Base-by-base conservation (phyloP, 2,329 filamentous ascomycete species). In the Arthroderma sp. region DNA sequence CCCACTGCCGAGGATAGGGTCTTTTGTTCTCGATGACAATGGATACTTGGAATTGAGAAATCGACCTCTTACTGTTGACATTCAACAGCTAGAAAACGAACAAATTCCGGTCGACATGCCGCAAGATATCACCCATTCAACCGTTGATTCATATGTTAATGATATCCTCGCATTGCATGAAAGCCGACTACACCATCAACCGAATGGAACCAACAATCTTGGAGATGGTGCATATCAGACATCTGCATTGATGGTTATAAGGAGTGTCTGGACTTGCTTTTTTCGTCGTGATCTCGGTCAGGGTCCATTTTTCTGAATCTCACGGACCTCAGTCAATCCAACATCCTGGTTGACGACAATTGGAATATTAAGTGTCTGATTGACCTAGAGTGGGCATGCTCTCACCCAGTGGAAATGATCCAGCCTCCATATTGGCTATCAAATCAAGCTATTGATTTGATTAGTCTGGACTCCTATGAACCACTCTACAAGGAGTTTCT, bases 311-410 rank as follows among this genome's bases (percentile, higher is more conserved):
- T 58, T 36, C 50, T 57, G 40, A 49, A 37, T 1, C 52, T 67
- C 28, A 64, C 59, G 22, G 63, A 68, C 44, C 47, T 53, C 4
- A 43, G 50, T 43, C 31, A 44, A n/a, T 50, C 46, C 36, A 53
- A 53, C 44, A 60, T 64, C 9, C 57, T 65, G 41, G 60, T 64
- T 4, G 61, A 65, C 44, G 41, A 55, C 9, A 42, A 62, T 34
- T 63, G 60, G 58, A 55, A 61, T 38, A 50, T 65, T 31, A 58
- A 50, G 30, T 49, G 42, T 38, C 40, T 64, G 7, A 55, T 64
- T 46, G 61, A 64, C 41, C 53, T 63, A 3, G 60, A 66, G 48
- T 65, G 56, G 56, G 53, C 56, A 9, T 46, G 36, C 29, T 40
- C 47, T 38, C 28, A 44, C 15, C 56, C 58, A 9, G 33, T 56